Conservation (phyloP, 2,329 filamentous ascomycete species). For the Pleomassaria siparia region DNA sequence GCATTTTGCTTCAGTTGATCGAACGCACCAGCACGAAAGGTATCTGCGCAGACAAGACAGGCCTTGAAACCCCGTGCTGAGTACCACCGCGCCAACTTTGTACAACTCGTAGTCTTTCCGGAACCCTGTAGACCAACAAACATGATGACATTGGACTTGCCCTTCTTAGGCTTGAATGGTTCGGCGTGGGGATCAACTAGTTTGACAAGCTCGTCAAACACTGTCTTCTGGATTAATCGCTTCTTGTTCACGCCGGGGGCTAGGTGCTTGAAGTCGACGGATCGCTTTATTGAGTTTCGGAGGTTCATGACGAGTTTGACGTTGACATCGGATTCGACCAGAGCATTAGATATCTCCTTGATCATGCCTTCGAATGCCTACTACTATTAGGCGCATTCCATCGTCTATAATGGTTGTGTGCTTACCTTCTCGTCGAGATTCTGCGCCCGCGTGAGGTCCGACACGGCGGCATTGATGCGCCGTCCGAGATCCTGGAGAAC, state of each 20-base stretch:
- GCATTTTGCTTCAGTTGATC: slow-evolving; percentile 99
- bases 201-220: slow-evolving; percentile 94
- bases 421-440: slow-evolving; percentile 93
- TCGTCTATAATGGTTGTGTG: background rate
- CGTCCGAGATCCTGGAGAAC: slow-evolving; percentile 98
- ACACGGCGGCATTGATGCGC: slow-evolving; percentile 96
- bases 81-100: slow-evolving; percentile 93
- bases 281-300: slow-evolving; percentile 85
- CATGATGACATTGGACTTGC: slow-evolving; percentile 97
- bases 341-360: slow-evolving; percentile 94
- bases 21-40: slow-evolving; percentile 96
- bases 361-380: slow-evolving; percentile 97
- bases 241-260: slow-evolving; percentile 96
- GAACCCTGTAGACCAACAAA: slow-evolving; percentile 97
- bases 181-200: slow-evolving; percentile 95
- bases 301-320: slow-evolving; percentile 88
- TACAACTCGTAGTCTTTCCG: slow-evolving; percentile 97
- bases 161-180: slow-evolving; percentile 95
- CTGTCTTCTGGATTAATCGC: slow-evolving; percentile 93
- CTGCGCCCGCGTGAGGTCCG: slow-evolving; percentile 84
- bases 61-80: slow-evolving; percentile 89
- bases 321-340: slow-evolving; percentile 96
- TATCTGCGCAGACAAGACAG: slow-evolving; percentile 95
- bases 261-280: slow-evolving; percentile 93
- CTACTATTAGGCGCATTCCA: slow-evolving; percentile 39